These are phyloP conservation scores for Castanopsis chinensis DNA, from an alignment of 306 rosid species.

Conservation along the genomic window DNA sequence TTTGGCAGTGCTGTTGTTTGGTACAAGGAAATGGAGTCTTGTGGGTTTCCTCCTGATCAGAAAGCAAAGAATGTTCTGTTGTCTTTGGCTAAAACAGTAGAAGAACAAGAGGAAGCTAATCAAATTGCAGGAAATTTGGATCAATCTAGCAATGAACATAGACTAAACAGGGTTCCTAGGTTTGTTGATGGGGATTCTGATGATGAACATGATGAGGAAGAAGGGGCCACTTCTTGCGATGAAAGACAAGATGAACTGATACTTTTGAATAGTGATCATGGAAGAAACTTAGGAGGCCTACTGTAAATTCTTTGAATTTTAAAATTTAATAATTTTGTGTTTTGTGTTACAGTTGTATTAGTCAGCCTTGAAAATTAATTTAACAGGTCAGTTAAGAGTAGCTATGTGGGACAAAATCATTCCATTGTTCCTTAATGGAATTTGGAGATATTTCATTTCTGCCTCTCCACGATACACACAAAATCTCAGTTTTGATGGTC, in stretches of 20 bases:
- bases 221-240: conserved; percentile 24
- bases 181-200: conserved; percentile 30
- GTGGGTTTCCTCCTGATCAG: conserved; percentile 68
- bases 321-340: conserved; percentile 17
- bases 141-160: conserved; percentile 27
- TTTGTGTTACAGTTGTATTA: conserved; percentile 21
- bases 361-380: neutral
- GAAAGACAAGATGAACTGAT: conserved; percentile 12
- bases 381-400: neutral
- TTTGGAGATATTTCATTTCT: neutral
- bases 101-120: conserved; percentile 58
- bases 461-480: no score
- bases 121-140: conserved; percentile 44
- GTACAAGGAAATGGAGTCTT: conserved; percentile 80
- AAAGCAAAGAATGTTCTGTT: conserved; percentile 81
- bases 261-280: conserved; percentile 17
- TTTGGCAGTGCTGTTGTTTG: conserved; percentile 78
- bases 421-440: conserved; percentile 4
- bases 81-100: conserved; percentile 65
- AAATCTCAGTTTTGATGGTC: no score
- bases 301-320: conserved; percentile 33
- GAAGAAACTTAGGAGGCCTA: conserved; percentile 26
- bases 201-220: conserved; percentile 33
- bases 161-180: conserved; percentile 21
- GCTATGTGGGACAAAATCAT: neutral